These are phyloP conservation scores for Leishmania tropica DNA, from an alignment of 208 protist genomes.

Conservation along the genomic window DNA sequence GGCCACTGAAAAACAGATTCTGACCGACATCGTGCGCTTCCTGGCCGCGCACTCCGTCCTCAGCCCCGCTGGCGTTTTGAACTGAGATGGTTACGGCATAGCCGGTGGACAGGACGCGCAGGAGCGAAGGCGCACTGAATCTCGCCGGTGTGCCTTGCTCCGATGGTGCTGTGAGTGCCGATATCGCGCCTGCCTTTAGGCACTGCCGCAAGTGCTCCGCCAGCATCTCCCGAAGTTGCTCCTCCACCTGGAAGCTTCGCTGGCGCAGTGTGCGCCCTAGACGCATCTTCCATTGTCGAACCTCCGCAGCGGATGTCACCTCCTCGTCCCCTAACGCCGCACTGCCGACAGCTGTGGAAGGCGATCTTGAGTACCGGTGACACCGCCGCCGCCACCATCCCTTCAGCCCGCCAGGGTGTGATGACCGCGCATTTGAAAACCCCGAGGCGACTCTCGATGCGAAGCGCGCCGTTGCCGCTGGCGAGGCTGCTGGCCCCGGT, in stretches of 20 bases:
- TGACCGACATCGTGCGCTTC: not conserved
- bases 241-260: slow-evolving; percentile 4
- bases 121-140: not conserved
- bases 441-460: not conserved
- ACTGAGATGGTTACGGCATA: slow-evolving; percentile 16
- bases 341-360: not conserved
- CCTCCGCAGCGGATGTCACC: not conserved
- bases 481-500: not conserved
- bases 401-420: not conserved
- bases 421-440: not conserved
- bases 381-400: not conserved
- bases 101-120: slow-evolving; percentile 16
- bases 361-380: not conserved
- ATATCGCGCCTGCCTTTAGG: not conserved
- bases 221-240: not conserved
- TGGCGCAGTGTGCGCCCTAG: slow-evolving; percentile 3
- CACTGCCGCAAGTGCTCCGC: not conserved
- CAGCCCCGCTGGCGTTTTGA: not conserved
- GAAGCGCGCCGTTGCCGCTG: not conserved
- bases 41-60: not conserved
- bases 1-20: not conserved
- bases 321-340: not conserved
- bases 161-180: not conserved
- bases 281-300: slow-evolving; percentile 7
- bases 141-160: not conserved